These are phyloP conservation scores for Lipomyces sp. DNA, from an alignment of 805 yeast species.

Conservation along the genomic window DNA sequence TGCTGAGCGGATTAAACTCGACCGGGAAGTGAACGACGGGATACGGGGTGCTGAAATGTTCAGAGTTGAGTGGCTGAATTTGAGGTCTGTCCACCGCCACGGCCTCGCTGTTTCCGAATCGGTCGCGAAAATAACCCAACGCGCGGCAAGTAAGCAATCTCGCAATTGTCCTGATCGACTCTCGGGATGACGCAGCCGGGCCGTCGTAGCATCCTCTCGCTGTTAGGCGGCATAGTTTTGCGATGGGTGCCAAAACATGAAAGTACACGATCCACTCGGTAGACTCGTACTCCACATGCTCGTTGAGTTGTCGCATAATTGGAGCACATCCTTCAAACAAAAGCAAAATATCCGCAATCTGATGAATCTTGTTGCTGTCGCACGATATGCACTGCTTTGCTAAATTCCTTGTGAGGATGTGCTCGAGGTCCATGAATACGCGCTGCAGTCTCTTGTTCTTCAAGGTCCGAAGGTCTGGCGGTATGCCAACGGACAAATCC, in stretches of 20 bases:
- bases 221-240: slow-evolving; percentile 45
- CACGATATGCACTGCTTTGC: slow-evolving; percentile 48
- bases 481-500: slow-evolving; percentile 33
- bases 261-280: slow-evolving; percentile 75
- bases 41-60: slow-evolving; percentile 32
- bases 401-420: slow-evolving; percentile 67
- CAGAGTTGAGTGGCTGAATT: slow-evolving; percentile 28
- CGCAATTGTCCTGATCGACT: slow-evolving; percentile 32
- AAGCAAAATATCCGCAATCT: slow-evolving; percentile 61
- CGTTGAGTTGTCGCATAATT: slow-evolving; percentile 65
- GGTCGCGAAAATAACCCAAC: slow-evolving; percentile 25
- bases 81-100: slow-evolving; percentile 25
- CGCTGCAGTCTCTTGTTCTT: slow-evolving; percentile 76
- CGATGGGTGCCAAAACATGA: slow-evolving; percentile 63
- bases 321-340: slow-evolving; percentile 78
- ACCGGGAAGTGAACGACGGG: slow-evolving; percentile 44
- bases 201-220: slow-evolving; percentile 37
- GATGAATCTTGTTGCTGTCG: slow-evolving; percentile 48
- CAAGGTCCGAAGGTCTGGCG: slow-evolving; percentile 44
- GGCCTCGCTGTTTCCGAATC: slow-evolving; percentile 30
- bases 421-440: slow-evolving; percentile 73
- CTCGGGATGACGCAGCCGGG: slow-evolving; percentile 11
- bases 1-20: slow-evolving; percentile 52
- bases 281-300: slow-evolving; percentile 87
- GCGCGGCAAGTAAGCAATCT: slow-evolving; percentile 34